These are phyloP conservation scores for Pichia sp. DNA, from an alignment of 1,139 yeast genomes.

Conservation along the genomic window DNA sequence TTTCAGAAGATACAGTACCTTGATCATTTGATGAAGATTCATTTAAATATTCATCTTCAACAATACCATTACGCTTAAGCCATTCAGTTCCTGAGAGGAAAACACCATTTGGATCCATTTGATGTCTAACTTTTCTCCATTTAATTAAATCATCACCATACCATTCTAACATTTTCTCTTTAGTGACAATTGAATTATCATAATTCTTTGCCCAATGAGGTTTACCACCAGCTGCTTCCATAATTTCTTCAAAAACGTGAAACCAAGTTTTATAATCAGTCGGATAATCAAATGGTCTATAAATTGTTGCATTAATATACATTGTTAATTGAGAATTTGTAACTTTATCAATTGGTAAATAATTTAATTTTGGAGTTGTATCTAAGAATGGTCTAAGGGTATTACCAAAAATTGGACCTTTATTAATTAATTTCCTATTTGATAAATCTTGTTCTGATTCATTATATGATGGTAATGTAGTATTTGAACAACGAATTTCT, in stretches of 20 bases:
- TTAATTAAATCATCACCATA: constrained; percentile 63
- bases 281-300: constrained; percentile 78
- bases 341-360: constrained; percentile 46
- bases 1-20: not conserved
- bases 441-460: constrained; percentile 31
- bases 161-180: constrained; percentile 66
- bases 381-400: constrained; percentile 75
- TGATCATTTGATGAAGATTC: not conserved
- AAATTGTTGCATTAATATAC: constrained; percentile 91
- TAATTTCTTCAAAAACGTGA: constrained; percentile 69
- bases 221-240: constrained; percentile 77
- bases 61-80: constrained; percentile 75
- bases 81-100: constrained; percentile 73
- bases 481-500: constrained; percentile 90
- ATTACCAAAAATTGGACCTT: constrained; percentile 85
- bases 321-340: constrained; percentile 78
- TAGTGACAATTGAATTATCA: constrained; percentile 73
- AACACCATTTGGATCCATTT: constrained; percentile 75
- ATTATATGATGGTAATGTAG: constrained; percentile 39
- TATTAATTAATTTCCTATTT: constrained; percentile 38
- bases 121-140: constrained; percentile 56
- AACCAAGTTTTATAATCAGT: constrained; percentile 81
- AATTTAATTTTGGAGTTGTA: constrained; percentile 62
- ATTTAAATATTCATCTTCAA: constrained; percentile 26
- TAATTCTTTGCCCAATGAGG: constrained; percentile 99